Percentiles rank a stretch among this genome's conserved stretches.
phyloP scores from a whole-genome alignment of 225 moss, liverwort and hornwort species.

The Physcomitrellopsis africana region DNA sequence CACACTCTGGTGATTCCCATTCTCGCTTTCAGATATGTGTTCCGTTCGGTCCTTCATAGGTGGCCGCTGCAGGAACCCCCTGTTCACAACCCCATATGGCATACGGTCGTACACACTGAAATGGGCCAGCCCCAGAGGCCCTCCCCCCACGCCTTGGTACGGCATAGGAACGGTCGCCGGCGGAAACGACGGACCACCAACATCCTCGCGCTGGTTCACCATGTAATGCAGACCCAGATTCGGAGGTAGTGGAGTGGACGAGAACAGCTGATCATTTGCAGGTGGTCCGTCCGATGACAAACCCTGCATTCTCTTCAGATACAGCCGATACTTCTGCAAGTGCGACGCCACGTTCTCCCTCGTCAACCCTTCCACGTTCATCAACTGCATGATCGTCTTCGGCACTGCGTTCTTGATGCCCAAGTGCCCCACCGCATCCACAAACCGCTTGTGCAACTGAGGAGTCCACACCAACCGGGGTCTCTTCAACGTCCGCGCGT shows the following conservation, averaged over 20 bases:
- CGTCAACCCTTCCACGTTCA: slow-evolving; percentile 94
- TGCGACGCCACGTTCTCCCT: slow-evolving; percentile 93
- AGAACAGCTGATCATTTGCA: slow-evolving; percentile 88
- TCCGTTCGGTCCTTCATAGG: slow-evolving; percentile 74
- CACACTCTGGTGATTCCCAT: slow-evolving; percentile 24
- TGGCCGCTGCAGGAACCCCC: slow-evolving; percentile 71
- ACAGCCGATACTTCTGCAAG: slow-evolving; percentile 83
- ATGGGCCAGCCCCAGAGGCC: slow-evolving; percentile 49
- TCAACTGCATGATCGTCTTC: slow-evolving; percentile 95
- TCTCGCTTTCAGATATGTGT: slow-evolving; percentile 58
- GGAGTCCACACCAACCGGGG: slow-evolving; percentile 95
- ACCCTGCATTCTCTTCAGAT: slow-evolving; percentile 90
- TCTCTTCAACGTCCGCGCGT: slow-evolving; percentile 86
- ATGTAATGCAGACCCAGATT: slow-evolving; percentile 80
- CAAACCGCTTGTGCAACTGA: slow-evolving; percentile 88
- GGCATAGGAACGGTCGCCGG: slow-evolving; percentile 60
- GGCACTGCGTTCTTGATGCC: slow-evolving; percentile 94
- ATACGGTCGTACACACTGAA: slow-evolving; percentile 79
- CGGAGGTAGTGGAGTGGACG: slow-evolving; percentile 83
- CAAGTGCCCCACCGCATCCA: slow-evolving; percentile 86
- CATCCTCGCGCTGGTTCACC: slow-evolving; percentile 78
- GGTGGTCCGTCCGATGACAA: slow-evolving; percentile 79
- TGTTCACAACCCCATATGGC: slow-evolving; percentile 59
- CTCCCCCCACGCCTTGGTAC: slow-evolving; percentile 47
- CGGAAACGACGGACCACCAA: slow-evolving; percentile 55